These are phyloP conservation scores for Candida pseudoglaebosa DNA, from an alignment of 805 yeast genomes.

Conservation along the genomic window DNA sequence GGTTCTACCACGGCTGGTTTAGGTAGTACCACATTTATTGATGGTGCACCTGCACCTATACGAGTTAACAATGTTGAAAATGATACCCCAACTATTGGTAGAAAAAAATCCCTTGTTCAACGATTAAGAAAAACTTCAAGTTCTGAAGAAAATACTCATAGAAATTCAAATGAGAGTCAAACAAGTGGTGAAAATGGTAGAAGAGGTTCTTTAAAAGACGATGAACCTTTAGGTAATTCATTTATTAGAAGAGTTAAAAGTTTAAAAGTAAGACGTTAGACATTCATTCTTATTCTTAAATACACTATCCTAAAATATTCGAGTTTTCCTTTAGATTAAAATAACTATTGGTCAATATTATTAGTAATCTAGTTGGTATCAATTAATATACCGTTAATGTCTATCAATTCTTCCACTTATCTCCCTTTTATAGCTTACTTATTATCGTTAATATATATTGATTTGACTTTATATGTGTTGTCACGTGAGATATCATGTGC, in stretches of 20 bases:
- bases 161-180: conserved; percentile 25
- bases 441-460: too few relatives aligned
- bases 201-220: conserved; percentile 14
- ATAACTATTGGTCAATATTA: too few relatives aligned
- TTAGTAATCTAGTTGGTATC: too few relatives aligned
- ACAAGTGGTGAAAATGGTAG: conserved; percentile 8
- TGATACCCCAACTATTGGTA: conserved; percentile 41
- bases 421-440: too few relatives aligned
- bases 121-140: conserved; percentile 46
- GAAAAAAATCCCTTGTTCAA: conserved; percentile 83
- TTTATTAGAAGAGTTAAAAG: conserved; percentile 84
- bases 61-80: conserved; percentile 20
- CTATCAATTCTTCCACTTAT: too few relatives aligned
- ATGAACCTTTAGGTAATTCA: conserved; percentile 25
- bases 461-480: too few relatives aligned
- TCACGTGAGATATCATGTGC: too few relatives aligned
- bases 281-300: too few relatives aligned
- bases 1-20: conserved; percentile 85
- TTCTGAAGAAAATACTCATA: conserved; percentile 28
- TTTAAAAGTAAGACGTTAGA: conserved; percentile 59
- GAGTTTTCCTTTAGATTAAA: too few relatives aligned
- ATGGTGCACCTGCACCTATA: conserved; percentile 90
- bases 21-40: conserved; percentile 88
- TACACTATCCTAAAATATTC: too few relatives aligned
- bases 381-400: too few relatives aligned